A percentile compares a stretch with the other conserved stretches of the same genome.
Evolutionary conservation across 306 rosid species (phyloP).

Genomic region (Dalbergia oliveri): DNA sequence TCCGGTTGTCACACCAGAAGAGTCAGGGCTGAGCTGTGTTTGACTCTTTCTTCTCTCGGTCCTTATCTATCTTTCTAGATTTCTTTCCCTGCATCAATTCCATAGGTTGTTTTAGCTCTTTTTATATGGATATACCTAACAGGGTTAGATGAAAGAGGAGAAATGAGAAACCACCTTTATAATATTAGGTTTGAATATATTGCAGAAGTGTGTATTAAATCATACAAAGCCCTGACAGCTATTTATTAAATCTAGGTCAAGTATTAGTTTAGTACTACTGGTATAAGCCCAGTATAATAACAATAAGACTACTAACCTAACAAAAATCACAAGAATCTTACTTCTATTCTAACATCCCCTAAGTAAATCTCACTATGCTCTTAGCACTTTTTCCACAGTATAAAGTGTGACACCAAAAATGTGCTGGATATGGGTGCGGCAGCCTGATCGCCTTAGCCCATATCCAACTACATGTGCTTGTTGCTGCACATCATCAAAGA

Average conservation of each 20-base stretch:
- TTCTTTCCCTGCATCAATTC: background rate
- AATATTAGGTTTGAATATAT: background rate
- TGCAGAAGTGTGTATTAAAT: background rate
- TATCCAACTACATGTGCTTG: background rate
- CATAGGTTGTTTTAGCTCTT: background rate
- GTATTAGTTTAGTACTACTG: background rate
- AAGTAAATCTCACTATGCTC: background rate
- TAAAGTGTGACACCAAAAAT: background rate
- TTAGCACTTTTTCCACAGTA: background rate
- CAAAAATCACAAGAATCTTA: background rate
- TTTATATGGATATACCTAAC: background rate
- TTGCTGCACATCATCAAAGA: conserved; percentile 8
- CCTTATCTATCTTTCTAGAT: too few species aligned
- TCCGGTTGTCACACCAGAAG: too few species aligned
- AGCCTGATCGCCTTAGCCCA: background rate
- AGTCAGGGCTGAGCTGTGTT: background rate
- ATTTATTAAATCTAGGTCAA: background rate
- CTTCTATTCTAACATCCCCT: background rate
- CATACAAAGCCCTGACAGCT: background rate
- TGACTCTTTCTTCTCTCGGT: background rate
- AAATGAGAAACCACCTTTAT: background rate
- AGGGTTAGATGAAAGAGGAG: background rate
- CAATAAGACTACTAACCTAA: conserved; percentile 5
- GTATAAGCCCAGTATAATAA: background rate
- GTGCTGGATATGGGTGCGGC: background rate